Evolutionary conservation across 352 stramenopile species (phyloP), one percentile per base, ranked within the genome.

Genomic region (Phytophthora citricola): DNA sequence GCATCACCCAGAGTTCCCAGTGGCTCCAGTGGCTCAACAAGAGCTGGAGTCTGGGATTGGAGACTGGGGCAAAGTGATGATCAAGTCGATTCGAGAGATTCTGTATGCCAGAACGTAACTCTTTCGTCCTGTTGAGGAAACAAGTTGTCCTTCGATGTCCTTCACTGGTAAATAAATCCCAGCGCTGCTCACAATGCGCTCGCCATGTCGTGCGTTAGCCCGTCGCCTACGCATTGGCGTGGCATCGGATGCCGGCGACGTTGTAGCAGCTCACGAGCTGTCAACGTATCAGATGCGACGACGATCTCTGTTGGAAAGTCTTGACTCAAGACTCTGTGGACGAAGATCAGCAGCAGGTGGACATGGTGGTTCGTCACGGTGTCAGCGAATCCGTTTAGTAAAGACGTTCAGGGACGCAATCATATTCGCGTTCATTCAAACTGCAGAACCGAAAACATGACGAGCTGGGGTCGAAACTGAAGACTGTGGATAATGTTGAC

Each of bases 321-420:
- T 40, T 31, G 38, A 44, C 17, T 20, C 17, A 20, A 20, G 17
- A 20, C 17, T 15, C 32, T 17, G 39, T 49, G 58, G 40, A 50
- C 48, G 27, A 58, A 43, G 26, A 44, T 47, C 54, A 60, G 47
- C 54, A 70, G 39, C 20, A 50, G 34, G 26, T 64, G 57, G 38
- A 39, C 26, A 44, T 45, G 9, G 12, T 57, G 36, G 60, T 58
- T 67, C 57, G 50, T 67, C 56, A 66, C 32, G 15, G 9, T 22
- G 48, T 61, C 57, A 71, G 63, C 57, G 62, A 48, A 65, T 65
- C 47, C 27, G 62, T 65, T 65, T 64, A 53, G 55, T 65, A 67
- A 71, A 53, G 31, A 31, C 31, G 0, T 34, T n/a, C 43, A 15
- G 8, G 46, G 54, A 65, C 54, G 62, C 62, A 70, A 70, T 65